A percentile compares a stretch with the other conserved stretches of the same genome.
phyloP scores from a whole-genome alignment of 352 stramenopile species.

The Bremia lactucae region DNA sequence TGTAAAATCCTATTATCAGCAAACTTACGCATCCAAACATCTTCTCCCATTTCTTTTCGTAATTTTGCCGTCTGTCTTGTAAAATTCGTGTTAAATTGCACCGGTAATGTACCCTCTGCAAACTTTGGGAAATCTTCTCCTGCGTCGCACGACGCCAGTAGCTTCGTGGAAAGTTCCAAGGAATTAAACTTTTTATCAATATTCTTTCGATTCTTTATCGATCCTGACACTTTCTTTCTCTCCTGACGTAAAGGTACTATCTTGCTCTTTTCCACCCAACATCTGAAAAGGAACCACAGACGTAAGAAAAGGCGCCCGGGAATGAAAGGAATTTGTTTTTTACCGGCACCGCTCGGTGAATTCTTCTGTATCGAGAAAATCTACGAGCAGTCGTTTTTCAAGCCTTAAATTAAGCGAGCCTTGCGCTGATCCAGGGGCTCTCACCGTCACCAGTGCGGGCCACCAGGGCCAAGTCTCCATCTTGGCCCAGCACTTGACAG shows the following conservation, averaged over 20 bases:
- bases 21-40: slow-evolving; percentile 32
- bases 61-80: slow-evolving; percentile 19
- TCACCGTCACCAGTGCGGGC: slow-evolving; percentile 42
- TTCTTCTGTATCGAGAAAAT: slow-evolving; percentile 37
- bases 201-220: slow-evolving; percentile 7
- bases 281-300: slow-evolving; percentile 15
- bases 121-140: slow-evolving; percentile 42
- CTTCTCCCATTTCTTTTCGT: slow-evolving; percentile 25
- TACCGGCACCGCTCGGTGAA: slow-evolving; percentile 23
- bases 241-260: slow-evolving; percentile 24
- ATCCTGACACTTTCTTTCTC: slow-evolving; percentile 9
- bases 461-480: slow-evolving; percentile 63
- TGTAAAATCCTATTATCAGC: slow-evolving; percentile 34
- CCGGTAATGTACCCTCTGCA: slow-evolving; percentile 32
- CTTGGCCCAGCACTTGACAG: slow-evolving; percentile 67
- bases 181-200: slow-evolving; percentile 2
- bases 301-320: neutral
- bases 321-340: neutral
- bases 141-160: slow-evolving; percentile 26
- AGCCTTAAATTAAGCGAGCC: slow-evolving; percentile 25
- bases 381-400: slow-evolving; percentile 36
- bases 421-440: slow-evolving; percentile 21
- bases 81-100: slow-evolving; percentile 17
- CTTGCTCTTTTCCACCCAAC: slow-evolving; percentile 38
- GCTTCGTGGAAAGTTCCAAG: slow-evolving; percentile 24